Evolutionary conservation across 768 basidiomycete species (phyloP), one percentile per base, ranked within the genome.

Genomic region (Chalciporus sphaerocephalus): DNA sequence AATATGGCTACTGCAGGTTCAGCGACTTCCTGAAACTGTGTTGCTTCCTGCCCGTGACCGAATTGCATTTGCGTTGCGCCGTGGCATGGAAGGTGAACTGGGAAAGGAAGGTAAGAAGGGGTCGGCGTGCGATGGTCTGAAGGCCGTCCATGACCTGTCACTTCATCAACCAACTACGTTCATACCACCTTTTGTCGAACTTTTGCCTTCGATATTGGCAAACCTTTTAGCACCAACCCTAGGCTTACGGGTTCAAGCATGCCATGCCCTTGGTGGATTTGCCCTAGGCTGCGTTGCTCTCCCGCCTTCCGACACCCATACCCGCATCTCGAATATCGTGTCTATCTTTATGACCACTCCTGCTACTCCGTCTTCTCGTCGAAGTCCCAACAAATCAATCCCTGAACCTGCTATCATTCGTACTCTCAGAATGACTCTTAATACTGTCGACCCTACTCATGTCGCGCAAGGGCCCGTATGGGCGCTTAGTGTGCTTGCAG

Each of bases 31-130:
- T 17, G 64, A 70, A 16, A 65, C 69, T 0, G 74, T 91, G 17
- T 70, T 92, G 12, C 55, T 67, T 9, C 83, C 83, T 6, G 78
- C 84, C 6, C 76, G 74, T 6, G 78, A 81, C 53, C 75, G 83
- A 20, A 87, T 92, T 25, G 75, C 83, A 2, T 80, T 79, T 46
- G 85, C 86, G 3, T 59, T 92, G 16, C 75, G 80, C 40, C 81
- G 89, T 35, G 90, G 84, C 20, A 76, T 92, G 47, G 85, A 87
- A 44, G 90, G 90, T 6, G 85, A 91, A 51, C 76, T 92, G 12
- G 90, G 90, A 5, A 88, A 87, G 60, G 90, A 92, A 61, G 90
- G 90, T 9, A 92, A 92, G 71, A 91, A 89, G 57, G 90, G 90
- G 0, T 80, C 89, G 4, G 76, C 74, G 2, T 84, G 76, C 25